Conservation (phyloP, 192 early-diverging fungal genomes). For the Dimargaris xerosporica region DNA sequence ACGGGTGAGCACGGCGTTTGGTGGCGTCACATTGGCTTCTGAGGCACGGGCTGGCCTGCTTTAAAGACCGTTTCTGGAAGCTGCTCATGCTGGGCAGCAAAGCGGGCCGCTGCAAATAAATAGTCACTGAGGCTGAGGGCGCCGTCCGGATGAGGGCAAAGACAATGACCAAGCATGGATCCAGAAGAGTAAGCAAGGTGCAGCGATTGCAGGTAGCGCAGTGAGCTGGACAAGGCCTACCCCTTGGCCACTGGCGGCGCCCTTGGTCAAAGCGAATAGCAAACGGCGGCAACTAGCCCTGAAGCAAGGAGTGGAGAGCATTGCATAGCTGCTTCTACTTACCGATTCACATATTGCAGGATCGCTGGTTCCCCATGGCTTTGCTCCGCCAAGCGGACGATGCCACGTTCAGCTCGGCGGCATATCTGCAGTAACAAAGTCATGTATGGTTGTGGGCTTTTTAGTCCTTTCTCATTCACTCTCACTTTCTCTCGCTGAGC, state of each 20-base stretch:
- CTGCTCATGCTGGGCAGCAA: slow-evolving; percentile 9
- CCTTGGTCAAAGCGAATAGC: too few species aligned
- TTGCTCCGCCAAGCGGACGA: neutral
- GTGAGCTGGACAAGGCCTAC: too few species aligned
- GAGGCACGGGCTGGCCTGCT: too few species aligned
- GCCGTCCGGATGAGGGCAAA: neutral
- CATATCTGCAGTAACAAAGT: neutral
- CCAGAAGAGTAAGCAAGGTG: neutral
- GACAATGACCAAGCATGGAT: neutral
- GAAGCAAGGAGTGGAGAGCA: too few species aligned
- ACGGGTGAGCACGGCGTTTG: too few species aligned
- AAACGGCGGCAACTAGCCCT: too few species aligned
- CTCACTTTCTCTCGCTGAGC: too few species aligned
- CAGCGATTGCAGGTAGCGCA: too few species aligned
- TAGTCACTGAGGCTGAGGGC: slow-evolving; percentile 4
- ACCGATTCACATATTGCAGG: slow-evolving; percentile 4
- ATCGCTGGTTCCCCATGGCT: neutral
- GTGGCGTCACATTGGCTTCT: too few species aligned
- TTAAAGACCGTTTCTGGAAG: neutral
- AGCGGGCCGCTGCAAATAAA: slow-evolving; percentile 12
- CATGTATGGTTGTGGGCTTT: too few species aligned
- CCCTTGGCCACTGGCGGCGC: neutral
- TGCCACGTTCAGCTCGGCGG: slow-evolving; percentile 10
- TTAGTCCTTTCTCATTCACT: too few species aligned
- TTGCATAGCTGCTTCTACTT: neutral